Evolutionary conservation across 192 early-diverging fungal species (phyloP).

Genomic region (Gamsiella multidivaricata): DNA sequence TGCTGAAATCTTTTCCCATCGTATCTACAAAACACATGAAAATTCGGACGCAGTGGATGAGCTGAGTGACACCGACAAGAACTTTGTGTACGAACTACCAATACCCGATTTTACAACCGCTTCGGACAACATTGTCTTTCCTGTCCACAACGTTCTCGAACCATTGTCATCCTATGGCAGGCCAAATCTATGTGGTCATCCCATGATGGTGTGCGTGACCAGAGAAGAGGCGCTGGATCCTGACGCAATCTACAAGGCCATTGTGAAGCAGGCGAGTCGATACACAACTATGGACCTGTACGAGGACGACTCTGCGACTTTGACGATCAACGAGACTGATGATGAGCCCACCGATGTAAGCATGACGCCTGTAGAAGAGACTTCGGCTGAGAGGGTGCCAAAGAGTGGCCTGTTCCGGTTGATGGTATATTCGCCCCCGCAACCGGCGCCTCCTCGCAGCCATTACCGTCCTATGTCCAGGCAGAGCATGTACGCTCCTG

Average conservation of each 20-base stretch:
- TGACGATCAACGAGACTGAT: slow-evolving; percentile 9
- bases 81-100: slow-evolving; percentile 37
- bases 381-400: background rate
- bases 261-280: slow-evolving; percentile 53
- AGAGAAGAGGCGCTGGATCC: slow-evolving; percentile 50
- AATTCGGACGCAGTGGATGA: slow-evolving; percentile 60
- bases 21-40: slow-evolving; percentile 66
- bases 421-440: slow-evolving; percentile 15
- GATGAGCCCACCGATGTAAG: slow-evolving; percentile 19
- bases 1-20: slow-evolving; percentile 63
- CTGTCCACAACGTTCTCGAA: slow-evolving; percentile 25
- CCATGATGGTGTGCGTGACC: slow-evolving; percentile 57
- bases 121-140: slow-evolving; percentile 41
- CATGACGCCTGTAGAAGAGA: background rate
- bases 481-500: slow-evolving; percentile 28
- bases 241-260: slow-evolving; percentile 50
- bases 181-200: slow-evolving; percentile 48
- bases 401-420: slow-evolving; percentile 26
- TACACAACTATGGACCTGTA: slow-evolving; percentile 57
- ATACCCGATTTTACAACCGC: slow-evolving; percentile 40
- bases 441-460: background rate
- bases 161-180: slow-evolving; percentile 11
- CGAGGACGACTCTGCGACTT: slow-evolving; percentile 12
- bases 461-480: slow-evolving; percentile 11
- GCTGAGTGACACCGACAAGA: slow-evolving; percentile 28